Percentiles rank a stretch among this genome's conserved stretches.
These are phyloP conservation scores for Russula foetens DNA, from an alignment of 768 basidiomycete species.

Conservation along the genomic window DNA sequence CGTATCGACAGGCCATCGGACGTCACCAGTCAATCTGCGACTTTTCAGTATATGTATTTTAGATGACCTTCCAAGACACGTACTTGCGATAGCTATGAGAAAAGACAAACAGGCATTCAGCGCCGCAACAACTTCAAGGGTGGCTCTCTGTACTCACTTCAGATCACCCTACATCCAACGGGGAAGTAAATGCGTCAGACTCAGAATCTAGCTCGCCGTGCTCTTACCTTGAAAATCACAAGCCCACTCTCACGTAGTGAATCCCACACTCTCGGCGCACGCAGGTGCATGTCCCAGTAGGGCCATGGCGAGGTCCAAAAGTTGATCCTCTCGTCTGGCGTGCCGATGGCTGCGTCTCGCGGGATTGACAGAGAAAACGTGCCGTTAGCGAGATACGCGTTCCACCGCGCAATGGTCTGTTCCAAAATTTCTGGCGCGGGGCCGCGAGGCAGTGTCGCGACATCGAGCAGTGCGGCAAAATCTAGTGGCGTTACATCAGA, in stretches of 20 bases:
- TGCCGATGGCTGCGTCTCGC: slow-evolving; percentile 46
- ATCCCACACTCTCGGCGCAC: slow-evolving; percentile 43
- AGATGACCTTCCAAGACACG: slow-evolving; percentile 22
- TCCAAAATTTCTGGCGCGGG: slow-evolving; percentile 37
- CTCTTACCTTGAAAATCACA: slow-evolving; percentile 73
- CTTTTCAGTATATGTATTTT: neutral
- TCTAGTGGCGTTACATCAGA: slow-evolving; percentile 89
- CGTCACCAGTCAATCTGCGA: slow-evolving; percentile 78
- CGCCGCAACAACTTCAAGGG: neutral
- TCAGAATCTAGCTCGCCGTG: neutral
- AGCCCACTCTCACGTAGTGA: slow-evolving; percentile 48
- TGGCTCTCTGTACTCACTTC: slow-evolving; percentile 52
- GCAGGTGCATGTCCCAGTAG: slow-evolving; percentile 63
- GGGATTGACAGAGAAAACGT: slow-evolving; percentile 69
- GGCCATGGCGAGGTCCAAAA: slow-evolving; percentile 75
- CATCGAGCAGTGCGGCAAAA: slow-evolving; percentile 40
- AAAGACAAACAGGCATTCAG: neutral
- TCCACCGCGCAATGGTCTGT: slow-evolving; percentile 65
- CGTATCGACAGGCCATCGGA: slow-evolving; percentile 79
- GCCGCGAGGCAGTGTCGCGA: slow-evolving; percentile 22
- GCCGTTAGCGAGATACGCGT: slow-evolving; percentile 56
- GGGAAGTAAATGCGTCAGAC: neutral
- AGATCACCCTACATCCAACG: slow-evolving; percentile 61
- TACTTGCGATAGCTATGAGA: slow-evolving; percentile 74
- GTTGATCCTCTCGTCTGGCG: slow-evolving; percentile 31